Conservation (phyloP, 768 basidiomycete species). For the Terana coerulea region DNA sequence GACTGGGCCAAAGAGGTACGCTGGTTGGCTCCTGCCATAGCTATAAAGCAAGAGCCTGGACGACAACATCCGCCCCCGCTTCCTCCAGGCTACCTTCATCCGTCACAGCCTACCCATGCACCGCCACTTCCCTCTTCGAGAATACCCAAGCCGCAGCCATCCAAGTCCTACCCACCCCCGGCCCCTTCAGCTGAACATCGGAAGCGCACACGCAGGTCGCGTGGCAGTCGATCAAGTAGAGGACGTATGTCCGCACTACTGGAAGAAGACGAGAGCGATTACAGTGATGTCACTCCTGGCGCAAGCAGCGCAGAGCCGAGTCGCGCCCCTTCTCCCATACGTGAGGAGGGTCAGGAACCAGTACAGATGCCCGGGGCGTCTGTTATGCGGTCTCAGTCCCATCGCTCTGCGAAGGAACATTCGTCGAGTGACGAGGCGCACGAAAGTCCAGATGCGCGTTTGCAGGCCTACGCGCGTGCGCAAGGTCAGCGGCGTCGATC, state of each 20-base stretch:
- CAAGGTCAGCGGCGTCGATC: slow-evolving; percentile 11
- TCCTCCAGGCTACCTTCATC: background rate
- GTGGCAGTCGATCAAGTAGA: slow-evolving; percentile 16
- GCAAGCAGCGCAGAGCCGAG: slow-evolving; percentile 22
- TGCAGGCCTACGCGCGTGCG: slow-evolving; percentile 22
- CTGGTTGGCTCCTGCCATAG: slow-evolving; percentile 45
- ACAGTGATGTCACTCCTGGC: slow-evolving; percentile 17
- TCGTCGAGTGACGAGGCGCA: slow-evolving; percentile 14
- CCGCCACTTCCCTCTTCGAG: slow-evolving; percentile 1
- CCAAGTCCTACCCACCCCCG: slow-evolving; percentile 10
- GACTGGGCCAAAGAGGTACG: slow-evolving; percentile 69
- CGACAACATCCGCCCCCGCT: slow-evolving; percentile 4
- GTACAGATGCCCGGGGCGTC: background rate
- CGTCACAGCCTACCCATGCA: background rate
- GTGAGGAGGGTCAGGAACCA: slow-evolving; percentile 4
- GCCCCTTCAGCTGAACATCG: slow-evolving; percentile 17
- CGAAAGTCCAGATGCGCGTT: slow-evolving; percentile 20
- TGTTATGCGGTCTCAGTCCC: slow-evolving; percentile 6
- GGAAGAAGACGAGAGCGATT: slow-evolving; percentile 36
- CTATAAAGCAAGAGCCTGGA: slow-evolving; percentile 17
- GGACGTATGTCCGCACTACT: slow-evolving; percentile 35
- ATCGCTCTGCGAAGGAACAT: slow-evolving; percentile 9
- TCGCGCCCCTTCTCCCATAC: slow-evolving; percentile 21
- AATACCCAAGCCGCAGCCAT: background rate
- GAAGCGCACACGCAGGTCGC: slow-evolving; percentile 15